Percentiles rank a stretch among this genome's conserved stretches.
phyloP scores from a whole-genome alignment of 345 rosid species.

The Viola odorata region DNA sequence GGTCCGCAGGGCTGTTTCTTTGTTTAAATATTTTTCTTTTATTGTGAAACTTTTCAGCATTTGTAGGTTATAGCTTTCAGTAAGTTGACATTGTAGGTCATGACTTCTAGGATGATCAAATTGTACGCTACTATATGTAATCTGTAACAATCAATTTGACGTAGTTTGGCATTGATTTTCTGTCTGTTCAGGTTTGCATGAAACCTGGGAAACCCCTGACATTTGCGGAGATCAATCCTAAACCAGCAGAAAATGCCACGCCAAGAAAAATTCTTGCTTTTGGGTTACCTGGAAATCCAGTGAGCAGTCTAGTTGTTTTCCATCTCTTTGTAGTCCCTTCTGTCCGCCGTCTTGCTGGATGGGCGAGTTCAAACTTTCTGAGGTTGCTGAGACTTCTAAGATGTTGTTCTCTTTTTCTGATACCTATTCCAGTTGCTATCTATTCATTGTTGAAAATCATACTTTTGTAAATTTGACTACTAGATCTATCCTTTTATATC shows the following conservation, averaged over 20 bases:
- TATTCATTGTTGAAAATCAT: conserved; percentile 1
- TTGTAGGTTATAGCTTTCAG: background rate
- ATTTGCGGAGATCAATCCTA: conserved; percentile 61
- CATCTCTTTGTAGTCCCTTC: conserved; percentile 80
- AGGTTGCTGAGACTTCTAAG: conserved; percentile 47
- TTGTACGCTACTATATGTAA: background rate
- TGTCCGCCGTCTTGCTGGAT: conserved; percentile 75
- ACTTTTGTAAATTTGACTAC: background rate
- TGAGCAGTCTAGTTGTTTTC: conserved; percentile 88
- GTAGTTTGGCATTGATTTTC: conserved; percentile 5
- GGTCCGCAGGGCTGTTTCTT: conserved; percentile 31
- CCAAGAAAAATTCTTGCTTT: conserved; percentile 66
- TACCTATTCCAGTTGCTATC: conserved; percentile 1
- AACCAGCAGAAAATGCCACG: conserved; percentile 26
- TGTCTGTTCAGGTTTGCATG: conserved; percentile 66
- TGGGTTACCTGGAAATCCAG: conserved; percentile 99
- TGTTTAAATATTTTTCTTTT: background rate
- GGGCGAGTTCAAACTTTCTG: conserved; percentile 63
- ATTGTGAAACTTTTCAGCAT: background rate
- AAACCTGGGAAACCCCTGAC: conserved; percentile 95
- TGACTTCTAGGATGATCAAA: background rate
- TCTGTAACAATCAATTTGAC: conserved; percentile 4
- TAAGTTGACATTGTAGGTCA: background rate
- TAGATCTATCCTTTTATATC: conserved; percentile 10
- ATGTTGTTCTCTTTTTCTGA: conserved; percentile 2